Evolutionary conservation across 2,329 filamentous ascomycete genomes (phyloP), one percentile per base, ranked within the genome.

Genomic region (Fusarium subglutinans): DNA sequence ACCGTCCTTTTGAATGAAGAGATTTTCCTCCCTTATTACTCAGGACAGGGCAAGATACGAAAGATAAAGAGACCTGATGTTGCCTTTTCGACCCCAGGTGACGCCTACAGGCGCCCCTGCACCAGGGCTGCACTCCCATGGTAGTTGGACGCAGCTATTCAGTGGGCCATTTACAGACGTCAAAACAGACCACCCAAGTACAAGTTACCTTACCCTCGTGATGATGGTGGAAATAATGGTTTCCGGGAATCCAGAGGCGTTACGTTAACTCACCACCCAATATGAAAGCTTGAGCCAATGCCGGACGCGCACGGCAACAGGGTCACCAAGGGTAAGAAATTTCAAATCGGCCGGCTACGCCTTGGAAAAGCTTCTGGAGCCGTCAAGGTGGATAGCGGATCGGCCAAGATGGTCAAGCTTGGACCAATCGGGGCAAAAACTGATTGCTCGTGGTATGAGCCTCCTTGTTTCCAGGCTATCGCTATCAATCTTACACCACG

Each of bases 381-480:
- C 68, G 50, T 63, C 54, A 59, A 57, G 62, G 70, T 74, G 72
- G 65, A 62, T 68, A 62, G 53, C 56, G 37, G 64, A 77, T 71
- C 70, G 57, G 66, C 65, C 50, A 59, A 40, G 57, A 38, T 47
- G 51, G 50, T 41, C 28, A 35, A 67, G 58, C 71, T 70, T 53
- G 61, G 69, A 28, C 76, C 77, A 78, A 79, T 79, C 76, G 76
- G 75, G 72, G 53, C 68, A 77, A 77, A 76, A 68, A 51, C 33
- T 70, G 48, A 63, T 70, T 63, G 67, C 70, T 69, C 75, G 74
- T 78, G 75, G 69, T 65, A 68, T 68, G 66, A 69, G 63, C 66
- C 68, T 61, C 63, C 53, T 69, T 66, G 41, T 28, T 48, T 55
- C 62, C 57, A 64, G 45, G 38, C 41, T 65, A 55, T 73, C 66